Conservation (phyloP, 257 asterid genomes). For the Nicotiana benthamiana region DNA sequence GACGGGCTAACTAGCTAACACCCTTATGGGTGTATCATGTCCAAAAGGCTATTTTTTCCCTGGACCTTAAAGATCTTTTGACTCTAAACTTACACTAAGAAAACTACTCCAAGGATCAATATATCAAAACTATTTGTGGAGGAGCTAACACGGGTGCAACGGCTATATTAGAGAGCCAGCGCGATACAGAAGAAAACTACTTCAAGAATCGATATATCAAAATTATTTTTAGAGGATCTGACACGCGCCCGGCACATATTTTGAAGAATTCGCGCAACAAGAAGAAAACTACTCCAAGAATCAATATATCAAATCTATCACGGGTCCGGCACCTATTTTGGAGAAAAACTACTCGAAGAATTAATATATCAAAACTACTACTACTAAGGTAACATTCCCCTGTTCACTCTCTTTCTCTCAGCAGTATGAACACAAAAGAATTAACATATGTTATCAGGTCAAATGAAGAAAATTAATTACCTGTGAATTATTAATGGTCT, state of each 20-base stretch:
- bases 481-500: constrained; percentile 58
- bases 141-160: not conserved
- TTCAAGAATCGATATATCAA: not conserved
- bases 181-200: too few relatives aligned
- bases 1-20: too few relatives aligned
- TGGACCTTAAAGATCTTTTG: not conserved
- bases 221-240: not conserved
- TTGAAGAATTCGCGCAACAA: too few relatives aligned
- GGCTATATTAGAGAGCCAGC: too few relatives aligned
- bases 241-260: too few relatives aligned
- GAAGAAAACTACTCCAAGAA: not conserved
- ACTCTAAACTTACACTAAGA: not conserved
- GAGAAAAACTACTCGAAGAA: not conserved
- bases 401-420: not conserved
- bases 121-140: not conserved
- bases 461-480: constrained; percentile 12
- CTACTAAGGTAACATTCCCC: not conserved
- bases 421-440: not conserved
- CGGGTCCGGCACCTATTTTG: too few relatives aligned
- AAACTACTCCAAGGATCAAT: not conserved
- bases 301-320: not conserved
- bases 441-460: not conserved
- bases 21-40: too few relatives aligned
- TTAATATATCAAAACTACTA: not conserved
- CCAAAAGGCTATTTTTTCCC: too few relatives aligned